phyloP scores from a whole-genome alignment of 1,139 yeast species.

The Wickerhamomyces sp. region DNA sequence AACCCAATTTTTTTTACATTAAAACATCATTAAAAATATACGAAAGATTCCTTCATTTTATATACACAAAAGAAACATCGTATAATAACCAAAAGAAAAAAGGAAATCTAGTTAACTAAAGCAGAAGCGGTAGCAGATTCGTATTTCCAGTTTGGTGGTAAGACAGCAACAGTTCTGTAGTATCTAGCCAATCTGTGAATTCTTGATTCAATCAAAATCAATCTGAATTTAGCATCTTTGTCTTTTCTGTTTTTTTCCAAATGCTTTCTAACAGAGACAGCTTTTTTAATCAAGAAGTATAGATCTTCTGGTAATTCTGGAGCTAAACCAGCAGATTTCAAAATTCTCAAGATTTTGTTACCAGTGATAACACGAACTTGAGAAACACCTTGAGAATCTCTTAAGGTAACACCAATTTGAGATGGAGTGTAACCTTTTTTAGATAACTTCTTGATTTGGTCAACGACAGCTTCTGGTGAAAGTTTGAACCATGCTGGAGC shows the following conservation, averaged over 20 bases:
- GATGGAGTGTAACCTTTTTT: slow-evolving; percentile 99
- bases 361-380: slow-evolving; percentile 97
- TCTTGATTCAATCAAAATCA: slow-evolving; percentile 99
- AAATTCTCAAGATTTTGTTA: slow-evolving; percentile 99
- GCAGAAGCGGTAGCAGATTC: slow-evolving; percentile 99
- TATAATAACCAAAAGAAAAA: slow-evolving; percentile 1
- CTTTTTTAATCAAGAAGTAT: slow-evolving; percentile 98
- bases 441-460: slow-evolving; percentile 98
- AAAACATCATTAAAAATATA: background rate
- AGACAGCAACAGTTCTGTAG: slow-evolving; percentile 98
- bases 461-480: slow-evolving; percentile 92
- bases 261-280: slow-evolving; percentile 99
- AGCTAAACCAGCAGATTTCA: slow-evolving; percentile 98
- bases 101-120: slow-evolving; percentile 78
- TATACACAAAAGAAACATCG: slow-evolving; percentile 5
- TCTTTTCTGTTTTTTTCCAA: slow-evolving; percentile 99
- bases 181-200: slow-evolving; percentile 99
- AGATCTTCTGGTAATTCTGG: slow-evolving; percentile 99
- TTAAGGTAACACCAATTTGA: slow-evolving; percentile 97
- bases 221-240: slow-evolving; percentile 99
- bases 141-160: slow-evolving; percentile 99
- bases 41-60: background rate
- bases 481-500: slow-evolving; percentile 99
- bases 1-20: background rate
- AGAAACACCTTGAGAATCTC: slow-evolving; percentile 99